These are phyloP conservation scores for Halophytophthora batemanensis DNA, from an alignment of 352 stramenopile genomes.

Conservation along the genomic window DNA sequence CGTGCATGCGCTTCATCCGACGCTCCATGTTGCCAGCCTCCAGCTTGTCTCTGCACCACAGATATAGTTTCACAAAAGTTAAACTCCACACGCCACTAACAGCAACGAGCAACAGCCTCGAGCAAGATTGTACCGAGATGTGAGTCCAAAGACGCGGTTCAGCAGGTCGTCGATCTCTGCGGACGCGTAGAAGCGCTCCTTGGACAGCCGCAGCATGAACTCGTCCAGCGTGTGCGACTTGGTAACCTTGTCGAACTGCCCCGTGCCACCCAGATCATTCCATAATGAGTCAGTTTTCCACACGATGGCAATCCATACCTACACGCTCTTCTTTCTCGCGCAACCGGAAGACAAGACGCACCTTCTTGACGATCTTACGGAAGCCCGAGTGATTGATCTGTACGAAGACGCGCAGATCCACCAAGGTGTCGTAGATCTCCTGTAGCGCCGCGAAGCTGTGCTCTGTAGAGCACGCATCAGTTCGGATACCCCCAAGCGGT, in stretches of 20 bases:
- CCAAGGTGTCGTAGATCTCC: slow-evolving; percentile 88
- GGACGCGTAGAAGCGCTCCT: slow-evolving; percentile 76
- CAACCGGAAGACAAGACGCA: slow-evolving; percentile 9
- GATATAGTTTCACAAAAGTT: not conserved
- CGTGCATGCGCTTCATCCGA: slow-evolving; percentile 76
- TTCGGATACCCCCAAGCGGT: not conserved
- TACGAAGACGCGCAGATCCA: slow-evolving; percentile 88
- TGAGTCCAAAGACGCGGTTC: slow-evolving; percentile 73
- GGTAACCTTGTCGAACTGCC: slow-evolving; percentile 90
- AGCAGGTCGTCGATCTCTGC: slow-evolving; percentile 79
- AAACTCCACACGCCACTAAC: slow-evolving; percentile 10
- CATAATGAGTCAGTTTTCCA: not conserved
- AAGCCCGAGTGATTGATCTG: slow-evolving; percentile 92
- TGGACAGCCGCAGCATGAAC: slow-evolving; percentile 82
- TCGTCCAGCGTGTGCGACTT: slow-evolving; percentile 58
- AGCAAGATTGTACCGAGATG: slow-evolving; percentile 54
- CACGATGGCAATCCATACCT: no score
- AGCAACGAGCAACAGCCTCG: no score
- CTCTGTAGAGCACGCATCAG: slow-evolving; percentile 20
- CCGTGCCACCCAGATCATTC: no score
- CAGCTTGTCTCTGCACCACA: slow-evolving; percentile 63
- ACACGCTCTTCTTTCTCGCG: no score
- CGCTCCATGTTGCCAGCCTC: slow-evolving; percentile 87
- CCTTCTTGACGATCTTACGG: slow-evolving; percentile 93
- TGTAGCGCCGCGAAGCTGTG: slow-evolving; percentile 81